phyloP scores from a whole-genome alignment of 257 asterid species.

The Osmanthus fragrans region DNA sequence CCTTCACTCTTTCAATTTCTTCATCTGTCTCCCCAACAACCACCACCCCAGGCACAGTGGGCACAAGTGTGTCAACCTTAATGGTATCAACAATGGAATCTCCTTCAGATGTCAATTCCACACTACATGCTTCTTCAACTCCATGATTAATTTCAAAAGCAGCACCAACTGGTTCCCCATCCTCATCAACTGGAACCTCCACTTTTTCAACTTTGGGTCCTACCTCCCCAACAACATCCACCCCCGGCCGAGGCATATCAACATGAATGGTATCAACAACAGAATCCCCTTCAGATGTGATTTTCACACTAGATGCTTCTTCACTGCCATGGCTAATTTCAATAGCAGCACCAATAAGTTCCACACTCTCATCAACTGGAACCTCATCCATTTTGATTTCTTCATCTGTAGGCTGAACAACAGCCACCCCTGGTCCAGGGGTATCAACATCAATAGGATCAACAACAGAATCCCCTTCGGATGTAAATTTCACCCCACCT shows the following conservation, averaged over 20 bases:
- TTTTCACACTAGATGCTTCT: no score
- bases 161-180: conserved; percentile 1
- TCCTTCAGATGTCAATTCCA: conserved; percentile 37
- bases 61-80: conserved; percentile 38
- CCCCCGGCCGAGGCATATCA: conserved; percentile 11
- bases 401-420: conserved; percentile 25
- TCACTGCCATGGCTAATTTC: background rate
- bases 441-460: conserved; percentile 30
- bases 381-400: conserved; percentile 13
- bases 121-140: conserved; percentile 18
- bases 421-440: conserved; percentile 33
- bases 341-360: background rate
- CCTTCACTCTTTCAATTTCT: conserved; percentile 35
- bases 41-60: conserved; percentile 48
- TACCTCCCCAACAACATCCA: conserved; percentile 29
- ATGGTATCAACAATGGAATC: conserved; percentile 51
- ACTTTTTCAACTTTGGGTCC: conserved; percentile 9
- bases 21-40: conserved; percentile 39
- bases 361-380: conserved; percentile 16
- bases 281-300: conserved; percentile 37
- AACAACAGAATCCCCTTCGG: background rate
- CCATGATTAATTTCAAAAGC: background rate
- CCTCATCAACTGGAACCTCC: conserved; percentile 21
- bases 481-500: conserved; percentile 21
- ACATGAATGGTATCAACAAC: conserved; percentile 31